These are phyloP conservation scores for Brasilioporus rufonigricans DNA, from an alignment of 768 basidiomycete species.

Conservation along the genomic window DNA sequence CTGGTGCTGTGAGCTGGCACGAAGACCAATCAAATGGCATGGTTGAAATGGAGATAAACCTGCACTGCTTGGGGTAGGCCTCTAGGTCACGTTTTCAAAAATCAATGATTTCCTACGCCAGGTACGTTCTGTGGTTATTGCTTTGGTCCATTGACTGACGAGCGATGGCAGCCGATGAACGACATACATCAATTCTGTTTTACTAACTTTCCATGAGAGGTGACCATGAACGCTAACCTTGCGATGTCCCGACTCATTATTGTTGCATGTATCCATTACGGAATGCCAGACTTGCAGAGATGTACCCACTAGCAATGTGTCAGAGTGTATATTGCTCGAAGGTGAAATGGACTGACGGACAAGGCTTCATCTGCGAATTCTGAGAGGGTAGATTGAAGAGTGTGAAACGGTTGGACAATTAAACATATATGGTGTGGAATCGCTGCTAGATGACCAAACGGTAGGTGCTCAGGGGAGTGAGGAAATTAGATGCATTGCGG, in stretches of 20 bases:
- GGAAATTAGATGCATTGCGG: too few species aligned
- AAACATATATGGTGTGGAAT: conserved; percentile 22
- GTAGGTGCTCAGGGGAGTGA: conserved; percentile 1
- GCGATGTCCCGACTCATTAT: too few species aligned
- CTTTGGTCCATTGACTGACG: background rate
- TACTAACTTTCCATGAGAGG: conserved; percentile 65
- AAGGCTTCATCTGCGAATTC: conserved; percentile 12
- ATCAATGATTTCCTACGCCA: conserved; percentile 78
- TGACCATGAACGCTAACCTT: background rate
- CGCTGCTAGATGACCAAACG: conserved; percentile 12
- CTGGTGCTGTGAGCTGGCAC: conserved; percentile 81
- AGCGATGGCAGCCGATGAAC: conserved; percentile 60
- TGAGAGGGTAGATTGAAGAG: conserved; percentile 22
- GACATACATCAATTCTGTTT: conserved; percentile 92
- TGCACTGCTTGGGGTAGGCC: conserved; percentile 92
- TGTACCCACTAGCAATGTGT: background rate
- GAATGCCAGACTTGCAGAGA: too few species aligned
- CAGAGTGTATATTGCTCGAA: background rate
- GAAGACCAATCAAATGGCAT: conserved; percentile 68
- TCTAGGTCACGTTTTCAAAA: conserved; percentile 94
- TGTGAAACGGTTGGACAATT: conserved; percentile 15
- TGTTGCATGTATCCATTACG: background rate
- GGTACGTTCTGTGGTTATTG: conserved; percentile 43
- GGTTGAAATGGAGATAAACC: conserved; percentile 79
- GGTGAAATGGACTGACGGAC: background rate